Conservation (phyloP, 495 filamentous ascomycete genomes). For the Lineolata rhizophorae region DNA sequence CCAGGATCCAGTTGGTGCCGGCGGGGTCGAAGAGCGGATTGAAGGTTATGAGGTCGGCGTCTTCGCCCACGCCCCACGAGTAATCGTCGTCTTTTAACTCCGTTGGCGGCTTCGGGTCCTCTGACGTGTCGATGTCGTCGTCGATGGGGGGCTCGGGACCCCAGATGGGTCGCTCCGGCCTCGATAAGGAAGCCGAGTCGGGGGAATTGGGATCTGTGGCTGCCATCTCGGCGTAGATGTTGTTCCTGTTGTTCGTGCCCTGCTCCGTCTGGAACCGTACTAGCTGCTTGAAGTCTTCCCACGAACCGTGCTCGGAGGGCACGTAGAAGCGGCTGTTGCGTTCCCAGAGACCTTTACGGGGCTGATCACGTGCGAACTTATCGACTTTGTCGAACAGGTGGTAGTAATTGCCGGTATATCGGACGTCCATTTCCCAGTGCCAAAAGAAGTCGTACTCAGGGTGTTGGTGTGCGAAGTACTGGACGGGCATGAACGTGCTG, state of each 20-base stretch:
- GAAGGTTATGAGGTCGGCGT: slow-evolving; percentile 82
- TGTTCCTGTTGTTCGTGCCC: slow-evolving; percentile 47
- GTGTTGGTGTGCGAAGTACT: slow-evolving; percentile 74
- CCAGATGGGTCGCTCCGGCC: slow-evolving; percentile 59
- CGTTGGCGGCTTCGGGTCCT: slow-evolving; percentile 45
- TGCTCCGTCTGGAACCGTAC: slow-evolving; percentile 75
- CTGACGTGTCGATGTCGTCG: slow-evolving; percentile 35
- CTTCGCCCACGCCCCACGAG: slow-evolving; percentile 75
- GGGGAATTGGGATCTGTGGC: slow-evolving; percentile 15
- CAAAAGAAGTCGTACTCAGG: slow-evolving; percentile 91
- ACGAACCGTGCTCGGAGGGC: slow-evolving; percentile 66
- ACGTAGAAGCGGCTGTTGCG: slow-evolving; percentile 82
- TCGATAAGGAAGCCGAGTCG: slow-evolving; percentile 12
- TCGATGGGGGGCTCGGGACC: slow-evolving; percentile 49
- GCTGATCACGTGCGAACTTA: slow-evolving; percentile 60
- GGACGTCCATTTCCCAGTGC: slow-evolving; percentile 98
- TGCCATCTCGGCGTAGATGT: slow-evolving; percentile 37
- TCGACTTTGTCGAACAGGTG: slow-evolving; percentile 59
- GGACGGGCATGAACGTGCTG: slow-evolving; percentile 78
- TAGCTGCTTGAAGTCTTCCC: slow-evolving; percentile 86
- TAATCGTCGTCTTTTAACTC: slow-evolving; percentile 60
- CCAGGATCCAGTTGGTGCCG: slow-evolving; percentile 69
- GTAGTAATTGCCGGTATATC: slow-evolving; percentile 93
- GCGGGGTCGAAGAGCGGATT: slow-evolving; percentile 87
- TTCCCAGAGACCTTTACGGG: slow-evolving; percentile 85